A percentile compares a stretch with the other conserved stretches of the same genome.
phyloP scores from a whole-genome alignment of 2,329 filamentous ascomycete species.

The Parascedosporium putredinis region DNA sequence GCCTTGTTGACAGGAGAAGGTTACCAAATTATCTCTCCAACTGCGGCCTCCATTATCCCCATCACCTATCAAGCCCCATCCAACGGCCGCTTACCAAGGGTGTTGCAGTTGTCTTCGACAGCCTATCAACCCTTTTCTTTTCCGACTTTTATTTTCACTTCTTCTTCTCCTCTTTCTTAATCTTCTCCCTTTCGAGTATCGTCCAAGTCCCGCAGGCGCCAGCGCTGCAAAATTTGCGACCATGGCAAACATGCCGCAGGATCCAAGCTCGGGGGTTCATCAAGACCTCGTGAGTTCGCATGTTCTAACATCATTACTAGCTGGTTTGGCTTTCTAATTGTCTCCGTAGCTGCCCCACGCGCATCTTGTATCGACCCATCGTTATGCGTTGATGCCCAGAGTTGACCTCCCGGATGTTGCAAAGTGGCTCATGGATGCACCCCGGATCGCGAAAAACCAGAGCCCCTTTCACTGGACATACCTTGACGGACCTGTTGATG shows the following conservation, averaged over 20 bases:
- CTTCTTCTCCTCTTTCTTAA: background rate
- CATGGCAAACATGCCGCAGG: slow-evolving; percentile 26
- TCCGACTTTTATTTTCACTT: no score
- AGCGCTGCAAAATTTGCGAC: slow-evolving; percentile 4
- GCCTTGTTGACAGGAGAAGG: background rate
- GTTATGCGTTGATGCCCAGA: slow-evolving; percentile 63
- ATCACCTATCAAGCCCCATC: background rate
- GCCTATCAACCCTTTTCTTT: no score
- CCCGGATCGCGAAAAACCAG: slow-evolving; percentile 73
- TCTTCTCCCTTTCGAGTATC: background rate
- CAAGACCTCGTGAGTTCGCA: slow-evolving; percentile 28
- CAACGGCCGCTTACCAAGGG: background rate
- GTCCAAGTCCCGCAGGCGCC: background rate
- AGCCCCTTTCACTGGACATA: slow-evolving; percentile 92
- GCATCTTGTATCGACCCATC: slow-evolving; percentile 75
- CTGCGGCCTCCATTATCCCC: background rate
- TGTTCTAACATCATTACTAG: slow-evolving; percentile 7
- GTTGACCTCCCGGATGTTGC: slow-evolving; percentile 69
- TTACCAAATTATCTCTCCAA: background rate
- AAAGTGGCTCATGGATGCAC: slow-evolving; percentile 73
- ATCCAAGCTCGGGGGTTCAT: slow-evolving; percentile 31
- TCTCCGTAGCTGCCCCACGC: slow-evolving; percentile 65
- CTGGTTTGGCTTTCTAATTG: background rate
- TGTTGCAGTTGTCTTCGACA: no score
- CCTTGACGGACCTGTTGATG: slow-evolving; percentile 71